phyloP scores from a whole-genome alignment of 192 early-diverging fungal species.

The Coemansia sp. region DNA sequence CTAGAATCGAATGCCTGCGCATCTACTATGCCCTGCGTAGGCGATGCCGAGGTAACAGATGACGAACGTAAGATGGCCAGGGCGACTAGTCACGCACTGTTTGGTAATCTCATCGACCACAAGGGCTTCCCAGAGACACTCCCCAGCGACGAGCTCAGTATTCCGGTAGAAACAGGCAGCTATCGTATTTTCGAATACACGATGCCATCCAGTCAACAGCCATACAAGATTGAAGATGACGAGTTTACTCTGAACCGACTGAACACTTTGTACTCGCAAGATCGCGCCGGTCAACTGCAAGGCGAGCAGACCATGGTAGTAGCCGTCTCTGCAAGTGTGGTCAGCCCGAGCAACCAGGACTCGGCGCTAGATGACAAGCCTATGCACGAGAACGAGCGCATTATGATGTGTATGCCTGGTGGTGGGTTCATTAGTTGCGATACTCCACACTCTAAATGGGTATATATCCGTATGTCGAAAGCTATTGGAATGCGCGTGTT shows the following conservation, averaged over 20 bases:
- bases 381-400: conserved; percentile 5
- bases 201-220: conserved; percentile 13
- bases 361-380: neutral
- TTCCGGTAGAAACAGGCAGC: conserved; percentile 5
- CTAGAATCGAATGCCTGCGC: neutral
- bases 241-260: neutral
- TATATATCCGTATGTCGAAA: conserved; percentile 18
- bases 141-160: neutral
- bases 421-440: conserved; percentile 27
- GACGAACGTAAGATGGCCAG: conserved; percentile 3
- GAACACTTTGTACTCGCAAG: conserved; percentile 6
- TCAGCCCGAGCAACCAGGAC: neutral
- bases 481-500: conserved; percentile 27
- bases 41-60: conserved; percentile 14
- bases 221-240: conserved; percentile 10
- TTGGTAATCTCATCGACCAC: neutral
- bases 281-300: neutral
- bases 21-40: conserved; percentile 12
- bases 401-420: conserved; percentile 17
- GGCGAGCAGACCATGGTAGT: conserved; percentile 18
- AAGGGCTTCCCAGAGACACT: neutral
- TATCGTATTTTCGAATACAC: conserved; percentile 5
- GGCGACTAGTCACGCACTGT: neutral
- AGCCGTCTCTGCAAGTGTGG: conserved; percentile 3
- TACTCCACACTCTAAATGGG: conserved; percentile 3